Evolutionary conservation across 768 basidiomycete species (phyloP), one percentile per base, ranked within the genome.

Genomic region (Gyrodon lividus): DNA sequence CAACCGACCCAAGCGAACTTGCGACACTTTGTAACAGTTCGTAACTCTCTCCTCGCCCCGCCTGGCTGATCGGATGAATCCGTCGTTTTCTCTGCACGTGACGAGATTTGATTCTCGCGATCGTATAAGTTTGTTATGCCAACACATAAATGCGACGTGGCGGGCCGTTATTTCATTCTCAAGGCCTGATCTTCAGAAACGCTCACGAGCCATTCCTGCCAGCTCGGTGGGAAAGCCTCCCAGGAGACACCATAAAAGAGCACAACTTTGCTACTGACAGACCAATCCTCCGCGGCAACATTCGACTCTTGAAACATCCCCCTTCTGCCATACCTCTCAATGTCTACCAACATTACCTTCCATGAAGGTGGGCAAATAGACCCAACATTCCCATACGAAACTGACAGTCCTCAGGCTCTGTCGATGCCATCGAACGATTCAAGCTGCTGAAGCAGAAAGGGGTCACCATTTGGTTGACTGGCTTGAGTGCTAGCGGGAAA

Each of bases 391-490:
- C 35, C 16, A 22, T 50, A 28, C 14, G 24, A 46, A 41, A 51
- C 47, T 44, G 48, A 54, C 20, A 6, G n/a, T 44, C 46, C 13
- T 4, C 60, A 92, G 89, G 93, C 43, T 86, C 90, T 43, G 86
- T 96, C 35, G 76, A 73, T 34, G 66, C 74, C 16, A 61, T 74
- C 31, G 92, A 96, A 72, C 87, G 96, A 52, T 70, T 74, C 17
- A 61, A 74, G 22, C 69, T 90, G 13, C 75, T 94, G 16, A 72
- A 78, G 17, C 96, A 98, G 67, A 86, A 80, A 57, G 96, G 96
- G 19, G 80, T 87, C 5, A 98, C 96, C 0, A 82, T 98, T 66
- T 99, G 97, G 97, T 72, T 99, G 52, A 99, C 97, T 6, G 97
- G 97, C 6, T 81, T 98, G 16, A 94, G 92, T 62, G 95, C 89